These are phyloP conservation scores for Colletotrichum gloeosporioides DNA, from an alignment of 2,329 filamentous ascomycete genomes.

Conservation along the genomic window DNA sequence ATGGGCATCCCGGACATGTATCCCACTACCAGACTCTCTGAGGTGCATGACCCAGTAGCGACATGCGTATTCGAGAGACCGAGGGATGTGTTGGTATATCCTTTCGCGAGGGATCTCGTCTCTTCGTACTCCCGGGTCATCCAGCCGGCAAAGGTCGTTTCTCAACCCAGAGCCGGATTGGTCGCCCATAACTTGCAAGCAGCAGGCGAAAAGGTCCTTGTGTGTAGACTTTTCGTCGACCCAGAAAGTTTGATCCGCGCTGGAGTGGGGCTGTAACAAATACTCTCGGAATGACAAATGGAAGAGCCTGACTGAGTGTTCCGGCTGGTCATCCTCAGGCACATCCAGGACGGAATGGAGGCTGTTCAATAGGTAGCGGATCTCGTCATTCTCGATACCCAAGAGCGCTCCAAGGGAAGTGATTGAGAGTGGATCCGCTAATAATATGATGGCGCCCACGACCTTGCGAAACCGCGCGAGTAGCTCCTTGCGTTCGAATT, in stretches of 20 bases:
- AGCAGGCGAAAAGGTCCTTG: neutral
- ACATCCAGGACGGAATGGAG: neutral
- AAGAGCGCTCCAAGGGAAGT: neutral
- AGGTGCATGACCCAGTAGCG: neutral
- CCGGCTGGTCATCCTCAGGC: neutral
- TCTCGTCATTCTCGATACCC: fast-evolving
- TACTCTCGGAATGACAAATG: neutral
- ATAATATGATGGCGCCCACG: neutral
- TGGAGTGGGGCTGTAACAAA: neutral
- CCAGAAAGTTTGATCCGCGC: fast-evolving
- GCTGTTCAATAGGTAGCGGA: neutral
- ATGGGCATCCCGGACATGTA: fast-evolving
- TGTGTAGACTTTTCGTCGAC: neutral
- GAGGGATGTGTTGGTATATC: neutral
- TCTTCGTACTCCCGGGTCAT: neutral
- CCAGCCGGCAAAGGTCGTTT: neutral
- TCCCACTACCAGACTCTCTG: neutral
- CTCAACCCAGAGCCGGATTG: neutral
- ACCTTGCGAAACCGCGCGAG: neutral
- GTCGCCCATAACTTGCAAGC: neutral
- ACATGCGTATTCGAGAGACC: neutral
- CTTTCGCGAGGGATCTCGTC: neutral
- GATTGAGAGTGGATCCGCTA: neutral
- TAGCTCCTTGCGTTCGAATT: fast-evolving
- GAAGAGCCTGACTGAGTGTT: neutral